Evolutionary conservation across 2,329 filamentous ascomycete genomes (phyloP).

Genomic region (Aspergillus sp.): DNA sequence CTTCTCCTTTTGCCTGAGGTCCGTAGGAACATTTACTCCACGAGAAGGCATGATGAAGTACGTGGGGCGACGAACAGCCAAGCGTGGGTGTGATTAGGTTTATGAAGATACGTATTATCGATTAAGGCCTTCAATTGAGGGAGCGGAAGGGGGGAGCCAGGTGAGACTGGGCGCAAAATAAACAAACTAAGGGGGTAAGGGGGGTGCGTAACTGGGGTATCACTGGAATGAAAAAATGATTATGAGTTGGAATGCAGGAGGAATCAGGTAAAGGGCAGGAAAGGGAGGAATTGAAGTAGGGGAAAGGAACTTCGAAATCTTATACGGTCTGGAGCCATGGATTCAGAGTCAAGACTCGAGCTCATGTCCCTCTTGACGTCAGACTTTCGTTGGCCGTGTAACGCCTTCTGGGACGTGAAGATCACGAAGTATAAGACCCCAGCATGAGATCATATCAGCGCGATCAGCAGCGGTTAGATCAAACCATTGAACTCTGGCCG

Average conservation of each 20-base stretch:
- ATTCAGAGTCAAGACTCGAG: background rate
- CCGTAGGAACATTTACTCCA: slow-evolving; percentile 70
- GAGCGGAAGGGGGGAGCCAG: background rate
- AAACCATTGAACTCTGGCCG: background rate
- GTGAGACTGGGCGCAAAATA: slow-evolving; percentile 4
- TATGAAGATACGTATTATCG: background rate
- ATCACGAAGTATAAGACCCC: background rate
- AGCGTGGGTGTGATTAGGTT: background rate
- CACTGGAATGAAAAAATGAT: slow-evolving; percentile 5
- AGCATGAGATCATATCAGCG: slow-evolving; percentile 5
- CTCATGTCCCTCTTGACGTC: background rate
- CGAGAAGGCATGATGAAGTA: slow-evolving; percentile 30
- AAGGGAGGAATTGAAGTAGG: background rate
- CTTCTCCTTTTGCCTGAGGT: slow-evolving; percentile 74
- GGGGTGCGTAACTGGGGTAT: slow-evolving; percentile 23
- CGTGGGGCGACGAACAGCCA: slow-evolving; percentile 2
- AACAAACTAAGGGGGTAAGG: slow-evolving; percentile 12
- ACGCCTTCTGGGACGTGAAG: background rate
- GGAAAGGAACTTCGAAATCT: background rate
- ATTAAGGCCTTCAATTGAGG: slow-evolving; percentile 12
- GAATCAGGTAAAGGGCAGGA: background rate
- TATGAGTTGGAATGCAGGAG: background rate
- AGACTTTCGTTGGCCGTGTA: slow-evolving; percentile 2
- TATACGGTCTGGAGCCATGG: background rate
- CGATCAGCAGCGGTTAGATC: background rate